phyloP scores from a whole-genome alignment of 371 early-diverging fungal genomes.

The Nematocida sp. region DNA sequence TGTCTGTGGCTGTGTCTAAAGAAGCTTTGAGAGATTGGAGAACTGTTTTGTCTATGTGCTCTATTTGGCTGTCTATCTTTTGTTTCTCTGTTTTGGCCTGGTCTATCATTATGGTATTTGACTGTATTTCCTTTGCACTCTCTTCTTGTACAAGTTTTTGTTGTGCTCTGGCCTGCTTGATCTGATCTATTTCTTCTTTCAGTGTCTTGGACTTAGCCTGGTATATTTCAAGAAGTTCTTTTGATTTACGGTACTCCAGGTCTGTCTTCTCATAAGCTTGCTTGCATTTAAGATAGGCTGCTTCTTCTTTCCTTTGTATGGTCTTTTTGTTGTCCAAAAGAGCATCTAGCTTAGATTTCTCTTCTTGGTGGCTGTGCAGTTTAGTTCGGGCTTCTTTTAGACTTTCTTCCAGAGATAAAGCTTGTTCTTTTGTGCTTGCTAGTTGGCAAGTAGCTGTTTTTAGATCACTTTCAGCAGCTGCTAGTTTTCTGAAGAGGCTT shows the following conservation, averaged over 20 bases:
- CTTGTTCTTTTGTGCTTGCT: conserved; percentile 1
- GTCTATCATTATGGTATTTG: neutral
- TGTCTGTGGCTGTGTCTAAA: no score
- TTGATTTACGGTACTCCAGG: conserved; percentile 71
- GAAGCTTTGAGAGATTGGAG: no score
- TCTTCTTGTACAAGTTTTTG: neutral
- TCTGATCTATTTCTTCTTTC: conserved; percentile 1
- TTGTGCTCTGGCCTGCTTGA: neutral
- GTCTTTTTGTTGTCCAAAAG: conserved; percentile 10
- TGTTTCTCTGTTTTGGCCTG: neutral
- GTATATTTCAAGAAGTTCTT: conserved; percentile 73
- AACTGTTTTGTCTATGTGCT: no score
- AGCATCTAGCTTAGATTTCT: conserved; percentile 65
- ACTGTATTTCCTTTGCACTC: neutral
- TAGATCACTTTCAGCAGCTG: neutral
- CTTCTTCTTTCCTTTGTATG: neutral
- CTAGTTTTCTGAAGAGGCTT: conserved; percentile 41
- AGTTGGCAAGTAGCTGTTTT: conserved; percentile 7
- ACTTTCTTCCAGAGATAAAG: neutral
- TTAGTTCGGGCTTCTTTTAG: conserved; percentile 65
- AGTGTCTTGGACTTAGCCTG: conserved; percentile 59
- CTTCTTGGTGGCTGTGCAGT: conserved; percentile 72
- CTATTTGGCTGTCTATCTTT: neutral
- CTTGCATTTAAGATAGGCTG: neutral
- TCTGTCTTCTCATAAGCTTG: neutral